Percentiles rank a stretch among this genome's conserved stretches.
These are phyloP conservation scores for Dicorynia guianensis DNA, from an alignment of 306 rosid species.

Conservation along the genomic window DNA sequence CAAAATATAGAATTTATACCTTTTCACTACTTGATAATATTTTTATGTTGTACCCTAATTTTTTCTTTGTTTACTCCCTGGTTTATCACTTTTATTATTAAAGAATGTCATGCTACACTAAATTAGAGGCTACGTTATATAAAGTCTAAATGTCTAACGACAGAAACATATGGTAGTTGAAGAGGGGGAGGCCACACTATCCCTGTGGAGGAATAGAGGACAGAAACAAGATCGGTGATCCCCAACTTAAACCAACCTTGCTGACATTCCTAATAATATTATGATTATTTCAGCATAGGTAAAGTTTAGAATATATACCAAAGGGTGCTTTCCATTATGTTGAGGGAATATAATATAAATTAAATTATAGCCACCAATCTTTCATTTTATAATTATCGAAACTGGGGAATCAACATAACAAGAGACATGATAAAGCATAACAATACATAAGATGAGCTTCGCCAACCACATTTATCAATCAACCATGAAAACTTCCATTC, in stretches of 20 bases:
- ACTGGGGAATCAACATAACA: neutral
- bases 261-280: slow-evolving; percentile 2
- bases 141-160: slow-evolving; percentile 8
- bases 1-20: neutral
- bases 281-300: neutral
- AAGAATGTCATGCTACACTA: slow-evolving; percentile 5
- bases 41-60: slow-evolving; percentile 1
- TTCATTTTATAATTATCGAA: slow-evolving; percentile 7
- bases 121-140: slow-evolving; percentile 3
- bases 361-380: slow-evolving; percentile 3
- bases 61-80: neutral
- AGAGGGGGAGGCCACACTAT: neutral
- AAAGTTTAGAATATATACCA: slow-evolving; percentile 9
- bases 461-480: slow-evolving; percentile 29
- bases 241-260: slow-evolving; percentile 15
- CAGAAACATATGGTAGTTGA: neutral
- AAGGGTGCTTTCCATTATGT: slow-evolving; percentile 3
- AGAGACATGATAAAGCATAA: neutral
- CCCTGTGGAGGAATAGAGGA: neutral
- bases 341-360: slow-evolving; percentile 16
- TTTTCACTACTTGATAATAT: neutral
- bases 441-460: neutral
- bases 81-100: neutral
- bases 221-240: slow-evolving; percentile 2
- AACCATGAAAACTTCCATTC: slow-evolving; percentile 17